A percentile compares a stretch with the other conserved stretches of the same genome.
These are phyloP conservation scores for Fusarium siculi DNA, from an alignment of 2,329 filamentous ascomycete species.

Conservation along the genomic window DNA sequence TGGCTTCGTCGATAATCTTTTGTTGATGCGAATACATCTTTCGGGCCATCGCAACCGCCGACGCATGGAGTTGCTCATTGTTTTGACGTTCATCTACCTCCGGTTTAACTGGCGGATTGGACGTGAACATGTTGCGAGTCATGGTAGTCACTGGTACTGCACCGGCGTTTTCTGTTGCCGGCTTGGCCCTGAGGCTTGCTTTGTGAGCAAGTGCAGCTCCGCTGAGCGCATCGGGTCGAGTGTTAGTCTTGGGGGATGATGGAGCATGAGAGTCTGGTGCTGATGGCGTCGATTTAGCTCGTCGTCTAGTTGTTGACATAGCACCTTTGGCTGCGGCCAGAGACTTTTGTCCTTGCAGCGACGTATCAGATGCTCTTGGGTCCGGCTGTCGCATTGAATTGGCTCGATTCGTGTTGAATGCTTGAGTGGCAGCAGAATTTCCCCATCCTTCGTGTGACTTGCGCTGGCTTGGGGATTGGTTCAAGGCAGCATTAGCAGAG, in stretches of 20 bases:
- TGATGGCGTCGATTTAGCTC: conserved; percentile 72
- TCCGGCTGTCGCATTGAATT: conserved; percentile 43
- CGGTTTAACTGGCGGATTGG: conserved; percentile 74
- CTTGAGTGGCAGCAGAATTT: conserved; percentile 76
- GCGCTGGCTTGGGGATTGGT: conserved; percentile 30
- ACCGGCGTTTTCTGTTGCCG: conserved; percentile 68
- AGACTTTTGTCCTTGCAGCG: conserved; percentile 70
- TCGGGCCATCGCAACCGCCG: conserved; percentile 89
- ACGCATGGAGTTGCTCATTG: conserved; percentile 79
- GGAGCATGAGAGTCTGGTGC: conserved; percentile 36
- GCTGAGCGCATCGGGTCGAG: conserved; percentile 74
- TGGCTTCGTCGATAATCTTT: conserved; percentile 64
- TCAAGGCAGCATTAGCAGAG: conserved; percentile 50
- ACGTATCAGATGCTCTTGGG: conserved; percentile 46
- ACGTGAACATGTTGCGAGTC: conserved; percentile 80
- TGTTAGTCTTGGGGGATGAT: conserved; percentile 50
- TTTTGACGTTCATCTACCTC: conserved; percentile 80
- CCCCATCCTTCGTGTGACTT: conserved; percentile 59
- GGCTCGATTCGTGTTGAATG: conserved; percentile 59
- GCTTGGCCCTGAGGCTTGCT: conserved; percentile 56
- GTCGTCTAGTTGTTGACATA: conserved; percentile 69
- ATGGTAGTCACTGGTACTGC: conserved; percentile 75
- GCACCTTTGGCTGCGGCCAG: conserved; percentile 81
- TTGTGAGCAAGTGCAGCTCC: conserved; percentile 77
- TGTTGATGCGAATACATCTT: conserved; percentile 83